A percentile compares a stretch with the other conserved stretches of the same genome.
These are phyloP conservation scores for Mycena albidolilacea DNA, from an alignment of 768 basidiomycete genomes.

Conservation along the genomic window DNA sequence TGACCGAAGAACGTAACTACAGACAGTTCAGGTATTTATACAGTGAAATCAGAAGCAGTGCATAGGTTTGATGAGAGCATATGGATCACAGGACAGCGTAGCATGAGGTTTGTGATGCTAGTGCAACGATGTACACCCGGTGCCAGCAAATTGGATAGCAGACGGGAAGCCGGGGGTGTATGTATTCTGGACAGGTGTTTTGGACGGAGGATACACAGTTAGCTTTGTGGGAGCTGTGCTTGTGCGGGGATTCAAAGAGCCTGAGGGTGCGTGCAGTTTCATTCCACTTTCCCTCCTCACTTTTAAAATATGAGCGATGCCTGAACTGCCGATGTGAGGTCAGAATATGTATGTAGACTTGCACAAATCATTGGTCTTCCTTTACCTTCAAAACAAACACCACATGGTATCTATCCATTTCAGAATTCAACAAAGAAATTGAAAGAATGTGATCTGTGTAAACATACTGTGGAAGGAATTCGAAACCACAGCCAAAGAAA, in stretches of 20 bases:
- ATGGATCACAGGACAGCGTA: too few species aligned
- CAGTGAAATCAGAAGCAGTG: too few species aligned
- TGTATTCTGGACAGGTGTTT: too few species aligned
- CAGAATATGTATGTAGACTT: slow-evolving; percentile 2
- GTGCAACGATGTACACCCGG: too few species aligned
- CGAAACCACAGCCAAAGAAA: neutral
- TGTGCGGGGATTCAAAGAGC: neutral
- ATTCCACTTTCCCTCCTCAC: neutral
- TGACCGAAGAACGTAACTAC: too few species aligned
- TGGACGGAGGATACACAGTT: slow-evolving; percentile 4
- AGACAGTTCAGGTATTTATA: too few species aligned
- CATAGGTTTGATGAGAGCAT: too few species aligned
- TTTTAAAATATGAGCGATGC: neutral
- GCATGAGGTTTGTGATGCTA: too few species aligned
- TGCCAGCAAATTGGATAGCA: too few species aligned
- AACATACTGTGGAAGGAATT: neutral
- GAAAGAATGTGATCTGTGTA: too few species aligned
- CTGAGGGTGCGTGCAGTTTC: neutral
- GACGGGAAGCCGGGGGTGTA: too few species aligned
- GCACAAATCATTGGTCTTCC: neutral
- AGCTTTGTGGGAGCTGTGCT: neutral
- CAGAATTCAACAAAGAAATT: slow-evolving; percentile 4
- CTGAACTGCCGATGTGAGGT: neutral
- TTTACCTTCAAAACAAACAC: slow-evolving; percentile 1
- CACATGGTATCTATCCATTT: neutral